Conservation (phyloP, 2,329 filamentous ascomycete genomes). For the Hawksworthiomyces lignivorus region DNA sequence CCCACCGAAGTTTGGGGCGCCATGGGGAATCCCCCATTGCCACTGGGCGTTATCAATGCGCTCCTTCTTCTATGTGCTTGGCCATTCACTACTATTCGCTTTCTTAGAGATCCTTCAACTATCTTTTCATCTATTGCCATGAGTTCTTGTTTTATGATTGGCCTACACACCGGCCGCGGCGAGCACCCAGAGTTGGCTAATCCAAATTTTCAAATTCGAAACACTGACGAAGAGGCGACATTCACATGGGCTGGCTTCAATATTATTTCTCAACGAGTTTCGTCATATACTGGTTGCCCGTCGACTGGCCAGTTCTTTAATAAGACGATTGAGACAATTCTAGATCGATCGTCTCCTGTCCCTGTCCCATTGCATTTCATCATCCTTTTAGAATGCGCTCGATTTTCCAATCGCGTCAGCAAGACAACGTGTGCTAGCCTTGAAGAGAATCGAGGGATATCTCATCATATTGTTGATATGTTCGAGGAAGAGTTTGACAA, state of each 20-base stretch:
- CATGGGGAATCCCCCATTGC: slow-evolving; percentile 34
- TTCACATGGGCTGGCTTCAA: slow-evolving; percentile 48
- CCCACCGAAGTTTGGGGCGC: slow-evolving; percentile 37
- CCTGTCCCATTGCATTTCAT: slow-evolving; percentile 36
- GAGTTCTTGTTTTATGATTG: slow-evolving; percentile 40
- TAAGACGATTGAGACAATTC: slow-evolving; percentile 38
- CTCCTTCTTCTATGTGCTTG: slow-evolving; percentile 44
- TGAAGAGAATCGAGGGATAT: slow-evolving; percentile 37
- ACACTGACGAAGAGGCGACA: slow-evolving; percentile 44
- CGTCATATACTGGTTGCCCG: slow-evolving; percentile 37
- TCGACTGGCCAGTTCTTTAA: slow-evolving; percentile 39
- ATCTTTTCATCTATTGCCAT: slow-evolving; percentile 39
- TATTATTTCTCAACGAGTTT: slow-evolving; percentile 39
- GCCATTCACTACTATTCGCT: slow-evolving; percentile 43
- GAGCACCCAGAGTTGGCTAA: slow-evolving; percentile 41
- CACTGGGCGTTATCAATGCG: slow-evolving; percentile 42
- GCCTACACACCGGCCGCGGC: slow-evolving; percentile 46
- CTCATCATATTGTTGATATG: slow-evolving; percentile 36
- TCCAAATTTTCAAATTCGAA: slow-evolving; percentile 32
- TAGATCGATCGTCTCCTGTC: slow-evolving; percentile 32
- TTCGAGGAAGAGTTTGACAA: slow-evolving; percentile 46
- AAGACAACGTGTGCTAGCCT: slow-evolving; percentile 40
- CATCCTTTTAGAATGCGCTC: slow-evolving; percentile 41
- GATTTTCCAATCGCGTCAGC: slow-evolving; percentile 42
- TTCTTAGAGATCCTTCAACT: slow-evolving; percentile 42